phyloP scores from a whole-genome alignment of 1,284 basidiomycete genomes.

The Moesziomyces aphidis region DNA sequence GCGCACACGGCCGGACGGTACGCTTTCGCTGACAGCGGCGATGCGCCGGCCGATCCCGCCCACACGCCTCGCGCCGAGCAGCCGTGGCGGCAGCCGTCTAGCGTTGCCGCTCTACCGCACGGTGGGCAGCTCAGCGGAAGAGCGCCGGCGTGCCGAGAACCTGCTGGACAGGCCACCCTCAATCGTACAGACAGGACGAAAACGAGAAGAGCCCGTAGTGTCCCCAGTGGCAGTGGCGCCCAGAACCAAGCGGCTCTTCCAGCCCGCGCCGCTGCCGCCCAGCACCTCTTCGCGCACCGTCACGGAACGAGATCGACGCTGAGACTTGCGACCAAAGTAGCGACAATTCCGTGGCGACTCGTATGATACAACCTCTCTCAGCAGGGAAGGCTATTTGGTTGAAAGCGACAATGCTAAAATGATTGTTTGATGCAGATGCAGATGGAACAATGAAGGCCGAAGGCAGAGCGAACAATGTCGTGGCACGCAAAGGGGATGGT shows the following conservation, averaged over 20 bases:
- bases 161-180: slow-evolving; percentile 1
- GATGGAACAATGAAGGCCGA: neutral
- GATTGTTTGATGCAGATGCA: neutral
- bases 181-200: neutral
- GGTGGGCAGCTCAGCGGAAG: slow-evolving; percentile 27
- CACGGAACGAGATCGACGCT: neutral
- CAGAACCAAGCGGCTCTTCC: slow-evolving; percentile 15
- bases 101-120: slow-evolving; percentile 35
- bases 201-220: neutral
- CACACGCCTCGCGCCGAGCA: slow-evolving; percentile 15
- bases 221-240: neutral
- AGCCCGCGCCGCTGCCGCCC: slow-evolving; percentile 10
- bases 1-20: slow-evolving; percentile 16
- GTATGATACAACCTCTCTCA: no score
- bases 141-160: slow-evolving; percentile 22
- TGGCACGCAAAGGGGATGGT: neutral
- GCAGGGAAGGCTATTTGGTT: no score
- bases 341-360: no score
- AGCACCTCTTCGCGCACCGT: neutral
- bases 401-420: no score
- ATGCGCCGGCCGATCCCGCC: slow-evolving; percentile 24
- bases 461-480: no score
- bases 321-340: neutral
- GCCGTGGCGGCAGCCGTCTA: slow-evolving; percentile 18
- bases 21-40: slow-evolving; percentile 21